Evolutionary conservation across 2,329 filamentous ascomycete species (phyloP).

Genomic region (Pezicula rhizophila): DNA sequence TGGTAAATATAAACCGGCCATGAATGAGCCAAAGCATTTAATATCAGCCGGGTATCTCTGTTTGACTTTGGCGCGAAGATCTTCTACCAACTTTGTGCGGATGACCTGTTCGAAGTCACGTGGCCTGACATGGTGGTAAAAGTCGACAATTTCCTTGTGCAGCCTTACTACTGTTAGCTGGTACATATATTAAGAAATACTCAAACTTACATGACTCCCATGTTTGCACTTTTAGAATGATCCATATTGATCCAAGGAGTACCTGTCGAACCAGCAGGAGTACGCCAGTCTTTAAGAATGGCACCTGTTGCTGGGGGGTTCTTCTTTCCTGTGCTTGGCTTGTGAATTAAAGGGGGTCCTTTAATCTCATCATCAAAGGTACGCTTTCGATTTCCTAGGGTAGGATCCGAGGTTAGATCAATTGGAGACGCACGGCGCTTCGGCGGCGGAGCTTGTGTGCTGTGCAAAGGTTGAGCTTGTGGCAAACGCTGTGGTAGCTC

Average conservation of each 20-base stretch:
- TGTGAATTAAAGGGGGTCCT: conserved; percentile 23
- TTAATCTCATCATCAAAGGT: conserved; percentile 61
- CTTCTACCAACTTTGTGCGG: conserved; percentile 64
- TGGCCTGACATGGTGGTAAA: conserved; percentile 79
- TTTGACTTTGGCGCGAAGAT: conserved; percentile 56
- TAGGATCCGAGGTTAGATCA: conserved; percentile 33
- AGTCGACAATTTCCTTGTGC: conserved; percentile 85
- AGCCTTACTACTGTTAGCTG: conserved; percentile 46
- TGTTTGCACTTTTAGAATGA: conserved; percentile 46
- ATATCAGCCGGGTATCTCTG: conserved; percentile 56
- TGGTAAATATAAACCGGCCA: conserved; percentile 68
- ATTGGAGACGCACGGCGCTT: conserved; percentile 5
- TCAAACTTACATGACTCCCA: conserved; percentile 50
- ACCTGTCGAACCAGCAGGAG: conserved; percentile 28
- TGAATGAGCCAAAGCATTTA: conserved; percentile 86
- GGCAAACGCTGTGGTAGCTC: neutral
- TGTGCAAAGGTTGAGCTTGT: conserved; percentile 6
- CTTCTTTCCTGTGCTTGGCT: conserved; percentile 13
- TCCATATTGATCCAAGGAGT: conserved; percentile 60
- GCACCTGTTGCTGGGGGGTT: conserved; percentile 13
- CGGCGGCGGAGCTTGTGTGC: conserved; percentile 10
- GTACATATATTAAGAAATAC: conserved; percentile 10
- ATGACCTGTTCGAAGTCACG: conserved; percentile 70
- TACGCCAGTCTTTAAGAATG: conserved; percentile 38
- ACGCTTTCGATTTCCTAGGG: conserved; percentile 66